These are phyloP conservation scores for Cerioporus squamosus DNA, from an alignment of 1,284 basidiomycete species.

Conservation along the genomic window DNA sequence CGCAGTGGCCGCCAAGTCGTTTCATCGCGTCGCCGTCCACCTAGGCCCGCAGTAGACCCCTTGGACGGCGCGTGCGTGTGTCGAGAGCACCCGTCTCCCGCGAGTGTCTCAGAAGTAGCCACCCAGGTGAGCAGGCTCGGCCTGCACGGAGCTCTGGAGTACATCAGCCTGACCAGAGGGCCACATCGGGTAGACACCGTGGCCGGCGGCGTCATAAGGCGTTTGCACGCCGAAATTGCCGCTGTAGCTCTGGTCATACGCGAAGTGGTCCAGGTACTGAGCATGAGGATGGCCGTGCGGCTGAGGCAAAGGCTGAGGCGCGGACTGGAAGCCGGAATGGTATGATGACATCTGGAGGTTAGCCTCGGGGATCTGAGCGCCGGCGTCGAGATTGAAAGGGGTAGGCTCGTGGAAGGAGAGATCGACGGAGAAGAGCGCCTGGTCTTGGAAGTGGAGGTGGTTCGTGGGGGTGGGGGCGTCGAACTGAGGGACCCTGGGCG, in stretches of 20 bases:
- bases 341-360: not conserved
- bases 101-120: slow-evolving; percentile 2
- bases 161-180: not conserved
- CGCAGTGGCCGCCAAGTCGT: not conserved
- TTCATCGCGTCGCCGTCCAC: not conserved
- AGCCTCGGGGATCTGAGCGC: not conserved
- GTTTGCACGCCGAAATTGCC: not conserved
- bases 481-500: not conserved
- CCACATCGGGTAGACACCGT: not conserved
- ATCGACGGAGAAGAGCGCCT: not conserved
- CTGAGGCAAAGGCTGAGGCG: not conserved
- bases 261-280: not conserved
- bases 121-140: not conserved
- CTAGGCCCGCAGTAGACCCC: no score
- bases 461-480: not conserved
- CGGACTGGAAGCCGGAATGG: not conserved
- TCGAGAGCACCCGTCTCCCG: not conserved
- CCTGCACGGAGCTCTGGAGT: slow-evolving; percentile 1
- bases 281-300: not conserved
- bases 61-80: not conserved
- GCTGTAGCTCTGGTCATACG: not conserved
- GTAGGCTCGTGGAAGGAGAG: not conserved
- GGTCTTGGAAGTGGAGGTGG: not conserved
- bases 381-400: not conserved
- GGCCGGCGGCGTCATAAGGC: no score